Percentiles rank a stretch among this genome's conserved stretches.
These are phyloP conservation scores for Mucor racemosus DNA, from an alignment of 371 early-diverging fungal genomes.

Conservation along the genomic window DNA sequence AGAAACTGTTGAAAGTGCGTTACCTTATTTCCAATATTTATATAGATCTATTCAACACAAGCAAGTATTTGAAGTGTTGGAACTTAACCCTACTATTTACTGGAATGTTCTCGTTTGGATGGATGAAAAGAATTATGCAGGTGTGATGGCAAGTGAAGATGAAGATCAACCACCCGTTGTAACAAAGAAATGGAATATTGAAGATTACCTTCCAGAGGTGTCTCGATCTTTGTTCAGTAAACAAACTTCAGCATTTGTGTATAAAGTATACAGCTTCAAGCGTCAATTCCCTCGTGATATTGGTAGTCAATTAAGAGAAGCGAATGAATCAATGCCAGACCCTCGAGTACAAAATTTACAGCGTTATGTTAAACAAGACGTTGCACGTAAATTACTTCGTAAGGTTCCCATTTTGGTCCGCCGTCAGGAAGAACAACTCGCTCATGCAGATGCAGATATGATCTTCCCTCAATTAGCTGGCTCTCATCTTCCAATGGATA, in stretches of 20 bases:
- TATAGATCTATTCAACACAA: slow-evolving; percentile 69
- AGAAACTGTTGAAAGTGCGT: slow-evolving; percentile 69
- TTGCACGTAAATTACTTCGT: slow-evolving; percentile 58
- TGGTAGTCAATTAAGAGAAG: slow-evolving; percentile 14
- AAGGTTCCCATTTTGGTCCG: slow-evolving; percentile 29
- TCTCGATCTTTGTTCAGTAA: slow-evolving; percentile 70
- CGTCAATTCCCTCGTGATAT: slow-evolving; percentile 20
- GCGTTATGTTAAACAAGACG: slow-evolving; percentile 41
- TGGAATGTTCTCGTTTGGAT: slow-evolving; percentile 93
- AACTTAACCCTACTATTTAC: slow-evolving; percentile 63
- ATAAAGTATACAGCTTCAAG: slow-evolving; percentile 27
- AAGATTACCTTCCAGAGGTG: slow-evolving; percentile 80
- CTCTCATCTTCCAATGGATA: slow-evolving; percentile 61
- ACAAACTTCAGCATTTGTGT: slow-evolving; percentile 29
- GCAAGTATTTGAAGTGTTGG: slow-evolving; percentile 77
- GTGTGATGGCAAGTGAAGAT: slow-evolving; percentile 45
- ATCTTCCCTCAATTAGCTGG: slow-evolving; percentile 76
- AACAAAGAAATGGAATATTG: slow-evolving; percentile 82
- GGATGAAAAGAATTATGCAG: slow-evolving; percentile 90
- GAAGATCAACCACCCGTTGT: slow-evolving; percentile 17
- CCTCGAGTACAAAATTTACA: slow-evolving; percentile 44
- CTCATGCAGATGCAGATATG: slow-evolving; percentile 28
- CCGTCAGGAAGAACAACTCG: slow-evolving; percentile 29
- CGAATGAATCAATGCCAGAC: slow-evolving; percentile 17
- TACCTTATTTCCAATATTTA: slow-evolving; percentile 76